These are phyloP conservation scores for Phytophthora vignae DNA, from an alignment of 352 stramenopile species.

Conservation along the genomic window DNA sequence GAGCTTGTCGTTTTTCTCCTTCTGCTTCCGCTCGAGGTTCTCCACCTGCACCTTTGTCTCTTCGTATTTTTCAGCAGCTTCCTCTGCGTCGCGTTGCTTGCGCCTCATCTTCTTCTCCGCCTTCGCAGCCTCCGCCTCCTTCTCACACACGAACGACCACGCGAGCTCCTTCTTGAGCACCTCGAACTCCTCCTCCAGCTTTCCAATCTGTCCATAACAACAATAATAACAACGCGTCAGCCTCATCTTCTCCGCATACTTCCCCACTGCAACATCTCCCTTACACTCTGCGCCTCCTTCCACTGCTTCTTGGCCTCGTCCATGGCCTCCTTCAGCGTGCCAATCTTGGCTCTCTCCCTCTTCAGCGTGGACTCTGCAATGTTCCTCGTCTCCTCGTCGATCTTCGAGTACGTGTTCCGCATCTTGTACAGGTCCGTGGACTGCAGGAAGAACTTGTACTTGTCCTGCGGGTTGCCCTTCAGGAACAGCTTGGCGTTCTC, in stretches of 20 bases:
- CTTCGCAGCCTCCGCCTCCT: slow-evolving; percentile 59
- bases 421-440: slow-evolving; percentile 96
- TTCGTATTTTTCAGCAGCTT: slow-evolving; percentile 49
- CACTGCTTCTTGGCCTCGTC: slow-evolving; percentile 75
- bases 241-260: not conserved
- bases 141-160: slow-evolving; percentile 85
- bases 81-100: slow-evolving; percentile 54
- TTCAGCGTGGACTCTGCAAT: slow-evolving; percentile 72
- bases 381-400: slow-evolving; percentile 78
- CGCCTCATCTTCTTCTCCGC: slow-evolving; percentile 65
- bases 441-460: slow-evolving; percentile 98
- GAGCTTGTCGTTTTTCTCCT: slow-evolving; percentile 70
- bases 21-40: slow-evolving; percentile 67
- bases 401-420: slow-evolving; percentile 87
- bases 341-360: slow-evolving; percentile 73
- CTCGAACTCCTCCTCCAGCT: slow-evolving; percentile 75
- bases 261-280: not conserved
- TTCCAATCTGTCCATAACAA: slow-evolving; percentile 37
- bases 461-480: slow-evolving; percentile 93
- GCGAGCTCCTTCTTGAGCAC: slow-evolving; percentile 81
- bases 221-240: not conserved
- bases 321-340: slow-evolving; percentile 60
- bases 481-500: slow-evolving; percentile 99
- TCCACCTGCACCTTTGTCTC: slow-evolving; percentile 57
- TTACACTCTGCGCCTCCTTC: slow-evolving; percentile 78